Evolutionary conservation across 2,329 filamentous ascomycete genomes (phyloP), one percentile per base, ranked within the genome.

Genomic region (Alternaria sp.): DNA sequence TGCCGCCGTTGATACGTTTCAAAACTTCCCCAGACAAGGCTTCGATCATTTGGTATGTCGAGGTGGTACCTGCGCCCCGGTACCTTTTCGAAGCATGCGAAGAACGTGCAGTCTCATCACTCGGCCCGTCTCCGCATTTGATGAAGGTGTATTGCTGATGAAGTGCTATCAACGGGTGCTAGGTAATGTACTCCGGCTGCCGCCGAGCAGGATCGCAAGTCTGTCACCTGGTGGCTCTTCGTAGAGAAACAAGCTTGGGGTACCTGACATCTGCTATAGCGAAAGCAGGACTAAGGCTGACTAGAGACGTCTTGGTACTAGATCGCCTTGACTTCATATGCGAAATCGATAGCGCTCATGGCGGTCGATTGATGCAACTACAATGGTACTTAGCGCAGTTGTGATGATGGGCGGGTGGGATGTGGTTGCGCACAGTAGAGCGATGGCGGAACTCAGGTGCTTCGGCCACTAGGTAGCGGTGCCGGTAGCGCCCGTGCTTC

Each of bases 101-200:
- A 41, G 50, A 51, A 60, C 51, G 45, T 58, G 55, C 44, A 29
- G 36, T 41, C 39, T 53, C 54, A 50, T 53, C 29, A 49, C 41
- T 56, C 28, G 39, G 24, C 34, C 23, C 29, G 45, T 56, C 62
- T 58, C 64, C 64, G 58, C 60, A 63, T 41, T 65, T 63, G 62
- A 67, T 63, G 55, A 58, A 54, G 26, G 52, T 34, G 40, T 48
- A 51, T 59, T 54, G 34, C 44, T 21, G n/a, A 10, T 29, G 31
- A 31, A 40, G 36, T 52, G 31, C 37, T 23, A 51, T 14, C 49
- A 45, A 46, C 65, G 65, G 65, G 63, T 56, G 34, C 46, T 40
- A 66, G 58, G 56, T 42, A 23, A 37, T 54, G 46, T n/a, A 40
- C 48, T 65, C 65, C 65, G 63, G 52, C 29, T 28, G 46, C 57